Conservation (phyloP, 345 rosid genomes). For the Anacardium occidentale region DNA sequence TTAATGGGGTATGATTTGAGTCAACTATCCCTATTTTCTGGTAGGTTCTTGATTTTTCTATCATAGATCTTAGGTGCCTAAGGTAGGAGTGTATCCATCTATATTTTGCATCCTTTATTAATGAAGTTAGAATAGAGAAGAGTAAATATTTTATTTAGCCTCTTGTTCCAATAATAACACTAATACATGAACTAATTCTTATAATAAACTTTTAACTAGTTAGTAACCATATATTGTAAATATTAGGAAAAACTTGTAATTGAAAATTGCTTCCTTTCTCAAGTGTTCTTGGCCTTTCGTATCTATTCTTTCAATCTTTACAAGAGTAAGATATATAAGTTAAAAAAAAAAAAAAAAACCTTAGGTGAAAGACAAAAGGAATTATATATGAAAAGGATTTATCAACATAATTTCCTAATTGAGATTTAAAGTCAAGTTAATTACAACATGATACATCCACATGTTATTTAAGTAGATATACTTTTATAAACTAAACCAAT, state of each 20-base stretch:
- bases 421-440: not conserved
- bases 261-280: not conserved
- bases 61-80: no score
- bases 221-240: not conserved
- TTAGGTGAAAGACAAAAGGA: not conserved
- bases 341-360: not conserved
- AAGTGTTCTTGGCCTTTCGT: not conserved
- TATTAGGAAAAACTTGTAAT: not conserved
- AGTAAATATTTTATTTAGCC: no score
- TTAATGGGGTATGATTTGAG: no score
- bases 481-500: not conserved
- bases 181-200: not conserved
- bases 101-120: no score
- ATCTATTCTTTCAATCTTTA: no score
- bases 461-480: not conserved
- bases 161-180: no score
- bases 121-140: no score
- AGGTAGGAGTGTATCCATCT: no score
- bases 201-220: not conserved
- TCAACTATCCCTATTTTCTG: no score
- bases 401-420: not conserved
- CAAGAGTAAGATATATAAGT: not conserved
- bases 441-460: not conserved
- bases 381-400: not conserved
- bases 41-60: no score